Percentiles rank a stretch among this genome's conserved stretches.
Evolutionary conservation across 139 green algal species (phyloP).

Genomic region (Tetraselmis striata): DNA sequence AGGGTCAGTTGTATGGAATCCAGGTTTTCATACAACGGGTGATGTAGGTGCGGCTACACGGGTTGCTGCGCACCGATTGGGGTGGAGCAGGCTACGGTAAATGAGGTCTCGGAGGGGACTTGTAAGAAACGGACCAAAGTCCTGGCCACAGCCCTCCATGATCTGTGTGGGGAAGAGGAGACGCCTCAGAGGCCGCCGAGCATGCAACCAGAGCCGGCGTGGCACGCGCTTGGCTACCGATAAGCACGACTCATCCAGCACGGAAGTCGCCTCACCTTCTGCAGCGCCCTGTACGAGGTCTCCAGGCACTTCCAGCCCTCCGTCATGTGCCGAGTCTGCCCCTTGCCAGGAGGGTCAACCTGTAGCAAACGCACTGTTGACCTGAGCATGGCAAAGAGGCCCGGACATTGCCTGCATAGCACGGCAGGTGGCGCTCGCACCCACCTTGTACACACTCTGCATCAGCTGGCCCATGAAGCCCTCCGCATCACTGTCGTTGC

Average conservation of each 20-base stretch:
- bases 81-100: conserved; percentile 56
- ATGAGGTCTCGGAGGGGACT: conserved; percentile 1
- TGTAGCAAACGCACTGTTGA: conserved; percentile 28
- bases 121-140: conserved; percentile 20
- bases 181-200: too few species aligned
- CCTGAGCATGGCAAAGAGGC: too few species aligned
- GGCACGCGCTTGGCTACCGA: too few species aligned
- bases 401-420: too few species aligned
- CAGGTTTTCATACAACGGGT: too few species aligned
- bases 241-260: too few species aligned
- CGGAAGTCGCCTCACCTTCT: background rate
- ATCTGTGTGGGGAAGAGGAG: conserved; percentile 29
- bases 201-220: too few species aligned
- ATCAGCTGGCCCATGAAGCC: background rate
- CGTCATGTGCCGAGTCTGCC: conserved; percentile 76
- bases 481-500: background rate
- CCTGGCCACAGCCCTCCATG: conserved; percentile 44
- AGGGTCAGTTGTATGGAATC: too few species aligned
- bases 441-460: background rate
- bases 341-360: conserved; percentile 40
- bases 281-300: conserved; percentile 42
- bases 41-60: too few species aligned
- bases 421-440: conserved; percentile 27
- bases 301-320: conserved; percentile 91
- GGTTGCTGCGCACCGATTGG: conserved; percentile 63